Conservation (phyloP, 225 moss, liverwort and hornwort genomes). For the Physcomitrium patens region DNA sequence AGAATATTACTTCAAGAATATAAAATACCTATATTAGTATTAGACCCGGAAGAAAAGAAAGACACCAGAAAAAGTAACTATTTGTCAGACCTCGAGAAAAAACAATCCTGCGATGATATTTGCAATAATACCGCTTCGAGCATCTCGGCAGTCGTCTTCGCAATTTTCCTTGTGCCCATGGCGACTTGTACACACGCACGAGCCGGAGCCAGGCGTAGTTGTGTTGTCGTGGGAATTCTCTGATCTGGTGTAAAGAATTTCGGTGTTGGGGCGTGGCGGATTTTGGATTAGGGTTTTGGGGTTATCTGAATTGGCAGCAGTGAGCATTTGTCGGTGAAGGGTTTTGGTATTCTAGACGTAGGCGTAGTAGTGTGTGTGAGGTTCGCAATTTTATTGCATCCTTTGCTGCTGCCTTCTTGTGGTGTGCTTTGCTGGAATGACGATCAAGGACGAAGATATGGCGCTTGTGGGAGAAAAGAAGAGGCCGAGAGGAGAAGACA, state of each 20-base stretch:
- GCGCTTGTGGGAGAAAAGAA: slow-evolving; percentile 35
- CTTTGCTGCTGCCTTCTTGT: background rate
- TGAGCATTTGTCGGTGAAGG: background rate
- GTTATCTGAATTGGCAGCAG: background rate
- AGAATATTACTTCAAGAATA: too few species aligned
- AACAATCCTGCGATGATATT: background rate
- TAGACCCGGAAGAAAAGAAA: too few species aligned
- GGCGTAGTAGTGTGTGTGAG: background rate
- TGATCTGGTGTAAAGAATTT: background rate
- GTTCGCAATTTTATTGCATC: too few species aligned
- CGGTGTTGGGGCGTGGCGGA: background rate
- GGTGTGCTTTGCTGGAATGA: slow-evolving; percentile 7
- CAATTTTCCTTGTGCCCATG: background rate
- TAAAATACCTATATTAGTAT: too few species aligned
- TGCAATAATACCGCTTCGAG: background rate
- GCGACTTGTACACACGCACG: background rate
- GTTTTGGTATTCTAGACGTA: slow-evolving; percentile 21
- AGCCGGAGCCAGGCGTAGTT: background rate
- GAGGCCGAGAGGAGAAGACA: slow-evolving; percentile 28
- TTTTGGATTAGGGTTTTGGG: background rate
- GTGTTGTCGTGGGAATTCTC: background rate
- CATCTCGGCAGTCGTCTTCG: background rate
- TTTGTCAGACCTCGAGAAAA: slow-evolving; percentile 4
- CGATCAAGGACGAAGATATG: slow-evolving; percentile 17
- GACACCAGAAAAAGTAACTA: background rate